These are phyloP conservation scores for Discostella pseudostelligera DNA, from an alignment of 108 stramenopile species.

Conservation along the genomic window DNA sequence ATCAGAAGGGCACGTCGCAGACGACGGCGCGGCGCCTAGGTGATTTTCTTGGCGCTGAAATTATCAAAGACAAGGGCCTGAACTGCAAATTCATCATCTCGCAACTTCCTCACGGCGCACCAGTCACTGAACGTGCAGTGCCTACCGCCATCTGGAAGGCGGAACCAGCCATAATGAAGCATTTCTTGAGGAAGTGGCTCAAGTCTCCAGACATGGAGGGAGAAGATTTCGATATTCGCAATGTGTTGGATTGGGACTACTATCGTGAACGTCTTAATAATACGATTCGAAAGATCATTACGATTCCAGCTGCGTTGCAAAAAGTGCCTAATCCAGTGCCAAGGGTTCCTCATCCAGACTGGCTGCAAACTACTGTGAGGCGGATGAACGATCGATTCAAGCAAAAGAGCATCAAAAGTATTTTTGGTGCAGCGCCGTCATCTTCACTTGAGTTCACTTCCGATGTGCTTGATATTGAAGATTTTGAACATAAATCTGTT, in stretches of 20 bases:
- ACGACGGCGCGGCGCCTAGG: slow-evolving; percentile 97
- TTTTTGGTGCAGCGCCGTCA: slow-evolving; percentile 55
- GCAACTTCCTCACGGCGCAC: slow-evolving; percentile 92
- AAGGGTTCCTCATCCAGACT: slow-evolving; percentile 92
- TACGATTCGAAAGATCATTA: slow-evolving; percentile 98
- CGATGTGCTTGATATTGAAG: slow-evolving; percentile 74
- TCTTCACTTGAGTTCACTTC: slow-evolving; percentile 3
- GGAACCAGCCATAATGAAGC: slow-evolving; percentile 81
- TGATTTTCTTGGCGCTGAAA: slow-evolving; percentile 97
- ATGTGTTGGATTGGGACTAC: slow-evolving; percentile 97
- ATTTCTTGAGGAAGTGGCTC: slow-evolving; percentile 93
- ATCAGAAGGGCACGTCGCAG: slow-evolving; percentile 94
- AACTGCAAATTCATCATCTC: slow-evolving; percentile 98
- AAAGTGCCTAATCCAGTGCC: slow-evolving; percentile 94
- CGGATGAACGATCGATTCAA: slow-evolving; percentile 82
- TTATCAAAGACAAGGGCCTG: slow-evolving; percentile 97
- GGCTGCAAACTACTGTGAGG: slow-evolving; percentile 88
- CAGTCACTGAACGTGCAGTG: slow-evolving; percentile 95
- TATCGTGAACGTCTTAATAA: slow-evolving; percentile 95
- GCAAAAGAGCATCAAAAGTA: slow-evolving; percentile 81
- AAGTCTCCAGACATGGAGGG: slow-evolving; percentile 84
- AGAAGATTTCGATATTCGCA: slow-evolving; percentile 90
- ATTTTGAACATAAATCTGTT: slow-evolving; percentile 46
- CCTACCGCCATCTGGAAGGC: slow-evolving; percentile 96
- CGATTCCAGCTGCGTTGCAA: slow-evolving; percentile 98